Evolutionary conservation across 2,329 filamentous ascomycete genomes (phyloP).

Genomic region (Cercospora zeina): DNA sequence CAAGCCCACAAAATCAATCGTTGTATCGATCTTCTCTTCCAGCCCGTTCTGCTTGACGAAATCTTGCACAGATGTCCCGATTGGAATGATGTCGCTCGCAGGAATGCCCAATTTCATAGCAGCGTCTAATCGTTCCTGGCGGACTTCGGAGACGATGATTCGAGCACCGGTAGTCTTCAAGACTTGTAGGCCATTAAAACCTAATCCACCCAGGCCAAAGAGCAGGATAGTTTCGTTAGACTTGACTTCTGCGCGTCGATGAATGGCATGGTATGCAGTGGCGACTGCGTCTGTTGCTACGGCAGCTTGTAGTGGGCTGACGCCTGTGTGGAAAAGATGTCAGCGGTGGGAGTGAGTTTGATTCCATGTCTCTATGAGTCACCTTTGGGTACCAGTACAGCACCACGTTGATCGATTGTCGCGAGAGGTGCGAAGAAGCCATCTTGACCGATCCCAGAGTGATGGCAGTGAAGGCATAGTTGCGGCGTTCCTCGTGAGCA

Average conservation of each 20-base stretch:
- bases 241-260: neutral
- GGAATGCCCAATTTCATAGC: neutral
- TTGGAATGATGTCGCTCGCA: neutral
- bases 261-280: neutral
- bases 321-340: neutral
- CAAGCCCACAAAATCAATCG: slow-evolving; percentile 28
- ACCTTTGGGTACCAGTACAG: neutral
- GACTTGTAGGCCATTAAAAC: neutral
- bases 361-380: neutral
- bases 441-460: slow-evolving; percentile 1
- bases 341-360: neutral
- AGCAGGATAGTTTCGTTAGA: neutral
- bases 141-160: neutral
- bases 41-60: slow-evolving; percentile 2
- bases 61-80: neutral
- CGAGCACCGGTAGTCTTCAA: slow-evolving; percentile 2
- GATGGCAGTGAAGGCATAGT: neutral
- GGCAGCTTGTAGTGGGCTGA: neutral
- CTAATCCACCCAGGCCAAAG: neutral
- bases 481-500: neutral
- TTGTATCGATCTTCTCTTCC: slow-evolving; percentile 22
- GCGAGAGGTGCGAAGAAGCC: neutral
- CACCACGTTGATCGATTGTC: neutral
- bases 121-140: neutral
- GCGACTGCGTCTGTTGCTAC: neutral